Conservation (phyloP, 768 basidiomycete genomes). For the Boletus insuetus region DNA sequence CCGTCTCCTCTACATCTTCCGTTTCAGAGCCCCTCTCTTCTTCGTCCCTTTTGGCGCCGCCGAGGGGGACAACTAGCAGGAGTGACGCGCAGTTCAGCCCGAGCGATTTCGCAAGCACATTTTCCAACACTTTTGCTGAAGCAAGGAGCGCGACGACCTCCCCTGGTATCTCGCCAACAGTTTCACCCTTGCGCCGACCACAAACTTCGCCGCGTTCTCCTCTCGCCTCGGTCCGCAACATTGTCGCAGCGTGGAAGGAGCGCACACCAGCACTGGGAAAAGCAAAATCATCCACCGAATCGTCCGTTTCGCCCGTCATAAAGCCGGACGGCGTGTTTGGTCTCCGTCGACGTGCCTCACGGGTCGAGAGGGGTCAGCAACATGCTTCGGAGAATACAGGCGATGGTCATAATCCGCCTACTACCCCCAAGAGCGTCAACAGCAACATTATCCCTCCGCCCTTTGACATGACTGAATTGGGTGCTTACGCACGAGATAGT, state of each 20-base stretch:
- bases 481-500: conserved; percentile 38
- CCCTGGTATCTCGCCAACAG: conserved; percentile 39
- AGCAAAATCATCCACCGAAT: conserved; percentile 36
- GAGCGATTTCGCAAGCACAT: conserved; percentile 37
- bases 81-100: conserved; percentile 36
- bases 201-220: conserved; percentile 70
- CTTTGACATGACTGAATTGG: conserved; percentile 47
- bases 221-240: conserved; percentile 70
- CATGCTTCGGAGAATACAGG: conserved; percentile 8
- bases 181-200: conserved; percentile 56
- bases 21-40: conserved; percentile 26
- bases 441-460: conserved; percentile 41
- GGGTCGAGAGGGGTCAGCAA: conserved; percentile 21
- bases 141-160: conserved; percentile 25
- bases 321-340: conserved; percentile 32
- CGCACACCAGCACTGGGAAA: conserved; percentile 50
- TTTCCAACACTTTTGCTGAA: conserved; percentile 41
- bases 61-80: conserved; percentile 30
- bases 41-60: conserved; percentile 50
- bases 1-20: conserved; percentile 17
- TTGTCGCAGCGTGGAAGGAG: conserved; percentile 80
- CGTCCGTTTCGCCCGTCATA: conserved; percentile 37
- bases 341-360: conserved; percentile 32
- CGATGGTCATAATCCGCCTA: conserved; percentile 10
- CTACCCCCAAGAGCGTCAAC: conserved; percentile 28